A percentile compares a stretch with the other conserved stretches of the same genome.
Evolutionary conservation across 2,329 filamentous ascomycete genomes (phyloP).

Genomic region (Clonostachys rhizophaga): DNA sequence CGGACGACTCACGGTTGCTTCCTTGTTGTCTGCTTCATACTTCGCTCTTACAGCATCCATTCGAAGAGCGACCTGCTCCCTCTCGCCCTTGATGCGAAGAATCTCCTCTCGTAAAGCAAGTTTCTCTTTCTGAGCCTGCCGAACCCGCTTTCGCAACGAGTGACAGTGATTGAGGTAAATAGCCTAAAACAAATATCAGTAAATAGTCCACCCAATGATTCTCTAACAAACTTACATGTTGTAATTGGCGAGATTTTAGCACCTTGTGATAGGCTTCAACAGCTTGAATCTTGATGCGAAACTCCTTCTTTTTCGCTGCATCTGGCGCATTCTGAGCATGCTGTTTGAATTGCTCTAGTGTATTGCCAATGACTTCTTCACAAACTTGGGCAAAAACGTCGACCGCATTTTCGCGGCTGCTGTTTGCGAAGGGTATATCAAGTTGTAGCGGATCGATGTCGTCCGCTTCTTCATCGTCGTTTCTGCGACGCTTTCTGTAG

Average conservation of each 20-base stretch:
- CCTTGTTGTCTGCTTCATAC: conserved; percentile 50
- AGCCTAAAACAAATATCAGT: conserved; percentile 27
- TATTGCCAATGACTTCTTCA: conserved; percentile 52
- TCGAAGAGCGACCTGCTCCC: conserved; percentile 56
- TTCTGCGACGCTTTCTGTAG: conserved; percentile 31
- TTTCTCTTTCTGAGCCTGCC: conserved; percentile 52
- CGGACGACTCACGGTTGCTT: conserved; percentile 37
- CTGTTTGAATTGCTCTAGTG: conserved; percentile 40
- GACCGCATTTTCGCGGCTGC: conserved; percentile 53
- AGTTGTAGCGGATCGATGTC: conserved; percentile 39
- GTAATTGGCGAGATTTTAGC: conserved; percentile 47
- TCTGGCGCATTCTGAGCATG: conserved; percentile 31
- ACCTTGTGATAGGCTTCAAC: conserved; percentile 56
- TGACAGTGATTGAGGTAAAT: conserved; percentile 57
- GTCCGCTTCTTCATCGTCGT: conserved; percentile 32
- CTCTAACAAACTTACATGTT: conserved; percentile 44
- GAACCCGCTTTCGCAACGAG: conserved; percentile 51
- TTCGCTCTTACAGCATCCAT: conserved; percentile 59
- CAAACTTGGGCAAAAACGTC: conserved; percentile 60
- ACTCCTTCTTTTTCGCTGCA: conserved; percentile 44
- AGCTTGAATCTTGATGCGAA: conserved; percentile 48
- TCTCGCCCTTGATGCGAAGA: conserved; percentile 51
- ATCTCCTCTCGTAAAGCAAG: conserved; percentile 54
- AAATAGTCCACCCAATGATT: background rate
- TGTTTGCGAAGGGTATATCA: conserved; percentile 49